These are phyloP conservation scores for Ulota crispa DNA, from an alignment of 225 moss, liverwort and hornwort species.

Conservation along the genomic window DNA sequence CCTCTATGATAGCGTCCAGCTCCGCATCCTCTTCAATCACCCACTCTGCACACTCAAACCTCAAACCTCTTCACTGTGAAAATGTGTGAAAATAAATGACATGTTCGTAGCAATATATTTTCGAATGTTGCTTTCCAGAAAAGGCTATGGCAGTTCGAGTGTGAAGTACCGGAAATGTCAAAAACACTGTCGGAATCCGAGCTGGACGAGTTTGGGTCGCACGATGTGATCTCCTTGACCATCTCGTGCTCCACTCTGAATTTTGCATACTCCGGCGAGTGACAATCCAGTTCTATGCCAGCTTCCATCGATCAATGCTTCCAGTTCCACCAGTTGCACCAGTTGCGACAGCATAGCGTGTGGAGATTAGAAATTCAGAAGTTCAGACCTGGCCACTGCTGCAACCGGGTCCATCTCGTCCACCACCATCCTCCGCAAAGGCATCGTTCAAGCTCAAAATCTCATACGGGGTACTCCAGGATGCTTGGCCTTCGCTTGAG, in stretches of 20 bases:
- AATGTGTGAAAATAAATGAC: not conserved
- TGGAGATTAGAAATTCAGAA: no score
- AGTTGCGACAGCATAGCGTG: no score
- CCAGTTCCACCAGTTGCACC: no score
- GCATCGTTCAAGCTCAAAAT: slow-evolving; percentile 22
- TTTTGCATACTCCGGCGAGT: slow-evolving; percentile 61
- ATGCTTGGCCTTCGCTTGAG: not conserved
- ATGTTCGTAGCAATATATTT: not conserved
- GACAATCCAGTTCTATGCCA: slow-evolving; percentile 44
- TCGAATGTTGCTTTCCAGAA: not conserved
- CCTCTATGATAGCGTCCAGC: slow-evolving; percentile 80
- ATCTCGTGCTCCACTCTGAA: slow-evolving; percentile 53
- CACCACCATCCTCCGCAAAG: slow-evolving; percentile 44
- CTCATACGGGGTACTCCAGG: no score
- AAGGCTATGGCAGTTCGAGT: no score
- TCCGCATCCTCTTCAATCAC: slow-evolving; percentile 67
- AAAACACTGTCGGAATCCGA: slow-evolving; percentile 5
- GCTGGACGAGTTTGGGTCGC: slow-evolving; percentile 2
- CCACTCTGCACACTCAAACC: slow-evolving; percentile 41
- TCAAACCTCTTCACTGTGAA: not conserved
- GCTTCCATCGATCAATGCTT: no score
- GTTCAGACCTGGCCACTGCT: no score
- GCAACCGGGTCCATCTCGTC: not conserved
- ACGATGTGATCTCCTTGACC: slow-evolving; percentile 2
- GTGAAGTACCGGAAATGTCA: slow-evolving; percentile 17